Conservation (phyloP, 345 rosid species). For the Dovyalis caffra region DNA sequence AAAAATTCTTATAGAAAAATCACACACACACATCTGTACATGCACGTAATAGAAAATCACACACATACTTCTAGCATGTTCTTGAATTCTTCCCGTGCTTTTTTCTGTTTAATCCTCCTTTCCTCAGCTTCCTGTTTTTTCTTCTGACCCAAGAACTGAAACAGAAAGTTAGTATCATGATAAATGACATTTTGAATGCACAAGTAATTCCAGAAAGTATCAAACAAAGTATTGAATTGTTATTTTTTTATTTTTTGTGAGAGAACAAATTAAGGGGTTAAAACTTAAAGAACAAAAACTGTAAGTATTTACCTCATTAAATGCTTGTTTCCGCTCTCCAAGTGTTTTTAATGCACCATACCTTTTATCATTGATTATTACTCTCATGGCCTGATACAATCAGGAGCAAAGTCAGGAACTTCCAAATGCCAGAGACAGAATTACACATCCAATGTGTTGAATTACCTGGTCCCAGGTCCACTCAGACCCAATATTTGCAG, state of each 20-base stretch:
- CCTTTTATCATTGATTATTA: slow-evolving; percentile 81
- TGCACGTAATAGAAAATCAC: slow-evolving; percentile 3
- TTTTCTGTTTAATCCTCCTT: slow-evolving; percentile 64
- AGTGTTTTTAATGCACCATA: slow-evolving; percentile 89
- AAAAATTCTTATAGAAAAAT: not conserved
- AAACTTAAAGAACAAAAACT: slow-evolving; percentile 3
- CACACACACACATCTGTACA: not conserved
- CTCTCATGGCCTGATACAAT: slow-evolving; percentile 73
- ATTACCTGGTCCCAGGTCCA: slow-evolving; percentile 99
- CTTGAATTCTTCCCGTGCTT: slow-evolving; percentile 70
- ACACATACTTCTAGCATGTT: slow-evolving; percentile 75
- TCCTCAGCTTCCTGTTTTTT: slow-evolving; percentile 83
- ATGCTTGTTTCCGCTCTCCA: slow-evolving; percentile 94
- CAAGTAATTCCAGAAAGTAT: slow-evolving; percentile 9
- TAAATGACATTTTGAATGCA: slow-evolving; percentile 8
- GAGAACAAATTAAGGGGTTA: not conserved
- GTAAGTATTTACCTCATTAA: slow-evolving; percentile 62
- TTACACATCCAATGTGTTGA: slow-evolving; percentile 9
- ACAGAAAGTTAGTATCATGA: slow-evolving; percentile 13
- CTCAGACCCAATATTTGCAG: slow-evolving; percentile 78
- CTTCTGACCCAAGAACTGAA: slow-evolving; percentile 72
- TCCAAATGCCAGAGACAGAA: slow-evolving; percentile 11
- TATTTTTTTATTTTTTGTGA: slow-evolving; percentile 17
- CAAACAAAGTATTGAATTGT: slow-evolving; percentile 6
- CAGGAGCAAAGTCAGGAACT: slow-evolving; percentile 26